Conservation (phyloP, 352 stramenopile species). For the Lagenidium sp. region DNA sequence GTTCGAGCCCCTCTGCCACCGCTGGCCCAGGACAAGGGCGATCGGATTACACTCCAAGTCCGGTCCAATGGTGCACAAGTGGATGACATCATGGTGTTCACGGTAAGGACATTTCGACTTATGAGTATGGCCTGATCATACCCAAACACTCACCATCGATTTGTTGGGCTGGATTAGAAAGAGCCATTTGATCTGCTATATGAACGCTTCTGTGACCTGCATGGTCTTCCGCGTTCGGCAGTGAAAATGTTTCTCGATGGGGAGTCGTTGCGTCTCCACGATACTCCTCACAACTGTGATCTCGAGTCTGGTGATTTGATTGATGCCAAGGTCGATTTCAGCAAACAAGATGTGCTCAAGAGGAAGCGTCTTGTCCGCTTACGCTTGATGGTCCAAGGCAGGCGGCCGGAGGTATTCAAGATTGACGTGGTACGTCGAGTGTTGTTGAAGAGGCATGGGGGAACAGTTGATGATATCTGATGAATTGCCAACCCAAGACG, state of each 20-base stretch:
- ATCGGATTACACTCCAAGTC: conserved; percentile 39
- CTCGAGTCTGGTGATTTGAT: conserved; percentile 56
- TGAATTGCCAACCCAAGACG: conserved; percentile 11
- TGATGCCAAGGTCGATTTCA: conserved; percentile 69
- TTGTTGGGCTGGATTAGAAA: conserved; percentile 21
- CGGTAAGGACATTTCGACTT: conserved; percentile 14
- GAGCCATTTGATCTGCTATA: conserved; percentile 57
- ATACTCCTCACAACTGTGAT: conserved; percentile 24
- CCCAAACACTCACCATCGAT: background rate
- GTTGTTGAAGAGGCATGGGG: too few relatives aligned
- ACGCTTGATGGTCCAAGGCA: conserved; percentile 38
- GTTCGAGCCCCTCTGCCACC: background rate
- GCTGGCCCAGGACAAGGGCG: conserved; percentile 26
- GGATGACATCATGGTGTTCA: conserved; percentile 49
- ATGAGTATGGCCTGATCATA: background rate
- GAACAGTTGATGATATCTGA: too few relatives aligned
- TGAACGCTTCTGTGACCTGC: conserved; percentile 48
- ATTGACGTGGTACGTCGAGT: conserved; percentile 59
- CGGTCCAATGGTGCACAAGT: conserved; percentile 45
- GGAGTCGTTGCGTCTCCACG: conserved; percentile 15
- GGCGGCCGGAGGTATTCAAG: conserved; percentile 49
- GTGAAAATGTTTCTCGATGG: conserved; percentile 60
- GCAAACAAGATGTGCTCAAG: conserved; percentile 32
- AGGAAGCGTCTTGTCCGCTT: conserved; percentile 45
- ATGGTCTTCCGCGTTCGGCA: conserved; percentile 43